Base-by-base conservation (phyloP, 208 protist species). In the Phytomonas serpens region DNA sequence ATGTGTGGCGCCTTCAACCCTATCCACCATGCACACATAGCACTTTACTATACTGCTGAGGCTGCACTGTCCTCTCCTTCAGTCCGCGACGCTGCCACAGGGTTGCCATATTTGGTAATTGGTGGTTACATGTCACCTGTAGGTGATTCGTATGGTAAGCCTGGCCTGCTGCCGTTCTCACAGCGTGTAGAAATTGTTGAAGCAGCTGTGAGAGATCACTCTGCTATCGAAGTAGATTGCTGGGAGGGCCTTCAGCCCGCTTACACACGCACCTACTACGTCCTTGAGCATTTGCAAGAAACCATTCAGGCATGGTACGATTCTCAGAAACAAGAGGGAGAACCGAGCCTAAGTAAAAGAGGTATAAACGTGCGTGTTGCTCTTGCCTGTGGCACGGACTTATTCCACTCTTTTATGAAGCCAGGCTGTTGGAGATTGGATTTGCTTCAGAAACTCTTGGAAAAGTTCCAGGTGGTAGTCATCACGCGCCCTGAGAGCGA, bases 1-100 rank as follows among this genome's bases (percentile, higher is more conserved):
- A 64, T 92, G 4, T 96, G 91, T 69, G 91, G 91, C 29, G 83
- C 83, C 62, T 89, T 94, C 67, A 96, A 96, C 77, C 91, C 91
- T 1, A 82, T 94, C 13, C 91, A 96, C 67, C 78, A 77, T 34
- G 84, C 88, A 3, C 91, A 96, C 72, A 42, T 93, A 29, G 72
- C 72, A 14, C 76, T 93, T 7, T 93, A 87, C 71, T 62, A 85
- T 10, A 80, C 82, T 0, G 88, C 82, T 0, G 81, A 85, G 34
- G 13, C 51, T 4, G 62, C 68, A 7, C 38, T 93, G 23, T 27
- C 19, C 19, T 57, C 47, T 27, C 47, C 74, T 67, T 32, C 61
- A 29, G 63, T 13, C 23, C 27, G 47, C 11, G n/a, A 47, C 65
- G 23, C 34, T 47, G 68, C 29, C n/a, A 67, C 10, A 13, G 19